phyloP scores from a whole-genome alignment of 139 green algal species.

The Chlorella sorokiniana region DNA sequence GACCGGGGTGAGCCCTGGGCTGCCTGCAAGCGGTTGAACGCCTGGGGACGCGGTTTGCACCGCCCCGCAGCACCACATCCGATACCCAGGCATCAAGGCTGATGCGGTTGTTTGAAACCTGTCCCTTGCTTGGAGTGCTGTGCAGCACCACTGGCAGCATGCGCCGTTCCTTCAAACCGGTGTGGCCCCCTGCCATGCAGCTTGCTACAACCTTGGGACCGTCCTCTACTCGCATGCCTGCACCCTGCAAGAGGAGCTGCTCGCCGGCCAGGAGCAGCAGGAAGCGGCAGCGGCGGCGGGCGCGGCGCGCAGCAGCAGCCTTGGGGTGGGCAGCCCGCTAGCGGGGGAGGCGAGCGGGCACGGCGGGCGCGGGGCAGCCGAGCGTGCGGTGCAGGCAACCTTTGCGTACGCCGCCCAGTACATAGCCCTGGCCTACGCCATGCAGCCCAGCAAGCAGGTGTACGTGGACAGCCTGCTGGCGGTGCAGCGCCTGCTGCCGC shows the following conservation, averaged over 20 bases:
- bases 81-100: too few relatives aligned
- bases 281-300: slow-evolving; percentile 15
- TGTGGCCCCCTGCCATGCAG: too few relatives aligned
- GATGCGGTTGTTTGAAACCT: too few relatives aligned
- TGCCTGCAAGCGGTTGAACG: too few relatives aligned
- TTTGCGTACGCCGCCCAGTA: slow-evolving; percentile 76
- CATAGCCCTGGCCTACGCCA: slow-evolving; percentile 70
- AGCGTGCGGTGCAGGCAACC: slow-evolving; percentile 47
- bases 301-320: neutral
- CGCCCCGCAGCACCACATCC: too few relatives aligned
- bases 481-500: slow-evolving; percentile 69
- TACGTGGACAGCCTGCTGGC: slow-evolving; percentile 61
- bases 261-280: slow-evolving; percentile 31
- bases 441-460: slow-evolving; percentile 65
- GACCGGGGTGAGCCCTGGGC: too few relatives aligned
- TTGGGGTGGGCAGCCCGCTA: neutral
- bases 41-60: too few relatives aligned
- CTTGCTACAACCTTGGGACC: slow-evolving; percentile 78
- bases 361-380: neutral
- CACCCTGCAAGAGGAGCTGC: slow-evolving; percentile 56
- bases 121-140: too few relatives aligned
- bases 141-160: too few relatives aligned
- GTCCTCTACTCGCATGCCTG: slow-evolving; percentile 77
- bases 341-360: neutral
- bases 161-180: too few relatives aligned